Evolutionary conservation across 208 protist species (phyloP).

Genomic region (Leishmania arabica): DNA sequence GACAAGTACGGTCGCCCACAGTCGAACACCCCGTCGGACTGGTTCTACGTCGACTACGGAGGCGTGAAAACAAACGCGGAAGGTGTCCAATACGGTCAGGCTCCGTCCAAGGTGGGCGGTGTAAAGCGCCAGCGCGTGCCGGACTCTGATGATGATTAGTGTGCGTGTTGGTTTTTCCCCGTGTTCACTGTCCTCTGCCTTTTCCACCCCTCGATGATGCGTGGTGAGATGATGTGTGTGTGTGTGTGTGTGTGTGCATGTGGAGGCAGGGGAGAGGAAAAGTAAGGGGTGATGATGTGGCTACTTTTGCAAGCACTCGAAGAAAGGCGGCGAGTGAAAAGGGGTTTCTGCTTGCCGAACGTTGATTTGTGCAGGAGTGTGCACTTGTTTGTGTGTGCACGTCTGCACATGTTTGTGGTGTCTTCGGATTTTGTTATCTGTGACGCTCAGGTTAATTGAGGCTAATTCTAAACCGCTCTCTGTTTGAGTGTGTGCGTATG

Average conservation of each 20-base stretch:
- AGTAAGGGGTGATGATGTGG: neutral
- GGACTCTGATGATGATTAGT: constrained; percentile 64
- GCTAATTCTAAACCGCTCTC: constrained; percentile 10
- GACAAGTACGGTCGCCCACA: constrained; percentile 99
- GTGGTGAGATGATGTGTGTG: neutral
- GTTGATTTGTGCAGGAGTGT: neutral
- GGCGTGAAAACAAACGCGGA: constrained; percentile 88
- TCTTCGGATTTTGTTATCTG: constrained; percentile 11
- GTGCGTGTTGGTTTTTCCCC: neutral
- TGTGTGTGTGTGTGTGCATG: neutral
- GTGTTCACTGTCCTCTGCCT: neutral
- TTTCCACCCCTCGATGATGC: neutral
- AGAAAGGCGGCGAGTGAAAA: neutral
- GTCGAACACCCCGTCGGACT: constrained; percentile 97
- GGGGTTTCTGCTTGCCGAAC: neutral
- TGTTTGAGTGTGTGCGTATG: neutral
- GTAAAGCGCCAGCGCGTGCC: constrained; percentile 57
- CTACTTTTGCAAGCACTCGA: neutral
- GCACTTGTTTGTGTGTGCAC: neutral
- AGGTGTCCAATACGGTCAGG: constrained; percentile 77
- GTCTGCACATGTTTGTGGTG: constrained; percentile 12
- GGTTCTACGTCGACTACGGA: constrained; percentile 95
- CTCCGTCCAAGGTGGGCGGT: constrained; percentile 40
- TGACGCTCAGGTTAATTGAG: constrained; percentile 11
- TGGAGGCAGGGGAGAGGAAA: neutral